Evolutionary conservation across 805 yeast species (phyloP).

Genomic region (Candida succiphila): DNA sequence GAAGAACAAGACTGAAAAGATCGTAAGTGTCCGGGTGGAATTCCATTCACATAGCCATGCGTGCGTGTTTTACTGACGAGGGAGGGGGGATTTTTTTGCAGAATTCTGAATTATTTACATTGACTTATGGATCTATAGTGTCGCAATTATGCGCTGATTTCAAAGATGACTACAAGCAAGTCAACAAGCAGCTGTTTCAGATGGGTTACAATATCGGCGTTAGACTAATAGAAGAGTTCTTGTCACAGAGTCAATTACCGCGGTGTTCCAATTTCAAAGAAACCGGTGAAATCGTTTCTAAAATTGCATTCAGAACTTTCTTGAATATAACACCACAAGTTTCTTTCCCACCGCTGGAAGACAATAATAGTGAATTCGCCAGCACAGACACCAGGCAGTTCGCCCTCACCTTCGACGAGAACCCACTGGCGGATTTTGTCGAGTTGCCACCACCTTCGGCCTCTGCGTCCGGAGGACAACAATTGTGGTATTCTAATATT

Average conservation of each 20-base stretch:
- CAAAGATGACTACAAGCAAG: slow-evolving; percentile 63
- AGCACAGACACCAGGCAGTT: slow-evolving; percentile 56
- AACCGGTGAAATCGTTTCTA: slow-evolving; percentile 78
- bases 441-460: slow-evolving; percentile 80
- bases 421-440: slow-evolving; percentile 91
- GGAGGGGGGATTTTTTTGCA: slow-evolving; percentile 11
- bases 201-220: slow-evolving; percentile 97
- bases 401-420: slow-evolving; percentile 64
- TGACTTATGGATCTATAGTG: slow-evolving; percentile 91
- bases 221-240: slow-evolving; percentile 83
- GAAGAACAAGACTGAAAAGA: slow-evolving; percentile 1
- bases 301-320: slow-evolving; percentile 85
- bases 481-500: slow-evolving; percentile 89
- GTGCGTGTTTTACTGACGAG: background rate
- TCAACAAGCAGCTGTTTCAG: slow-evolving; percentile 73
- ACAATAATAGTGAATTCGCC: background rate
- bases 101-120: slow-evolving; percentile 89
- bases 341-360: slow-evolving; percentile 11
- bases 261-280: slow-evolving; percentile 74
- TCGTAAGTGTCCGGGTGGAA: background rate
- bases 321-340: slow-evolving; percentile 72
- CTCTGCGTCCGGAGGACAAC: slow-evolving; percentile 51
- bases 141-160: slow-evolving; percentile 83
- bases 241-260: slow-evolving; percentile 79
- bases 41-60: background rate